These are phyloP conservation scores for Canna indica DNA, from an alignment of 176 grass and related monocot genomes.

Conservation along the genomic window DNA sequence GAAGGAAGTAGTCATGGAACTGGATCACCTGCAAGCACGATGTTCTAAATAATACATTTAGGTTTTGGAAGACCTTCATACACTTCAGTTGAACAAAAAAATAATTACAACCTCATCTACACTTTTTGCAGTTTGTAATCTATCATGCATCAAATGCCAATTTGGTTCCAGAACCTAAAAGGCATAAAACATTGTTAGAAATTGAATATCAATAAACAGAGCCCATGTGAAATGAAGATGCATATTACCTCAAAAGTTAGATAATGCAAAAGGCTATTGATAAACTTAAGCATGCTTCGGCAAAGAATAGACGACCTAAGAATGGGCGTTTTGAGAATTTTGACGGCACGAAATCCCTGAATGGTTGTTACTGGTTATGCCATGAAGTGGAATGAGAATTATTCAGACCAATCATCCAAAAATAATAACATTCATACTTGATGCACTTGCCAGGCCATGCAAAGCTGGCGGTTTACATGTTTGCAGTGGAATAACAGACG, in stretches of 20 bases:
- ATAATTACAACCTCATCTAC: slow-evolving; percentile 69
- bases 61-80: neutral
- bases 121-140: slow-evolving; percentile 76
- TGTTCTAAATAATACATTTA: neutral
- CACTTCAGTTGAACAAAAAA: neutral
- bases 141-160: slow-evolving; percentile 84
- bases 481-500: slow-evolving; percentile 95
- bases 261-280: slow-evolving; percentile 97
- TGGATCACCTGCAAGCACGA: slow-evolving; percentile 81
- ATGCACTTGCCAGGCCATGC: slow-evolving; percentile 91
- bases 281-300: slow-evolving; percentile 92
- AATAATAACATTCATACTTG: slow-evolving; percentile 39
- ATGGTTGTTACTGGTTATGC: slow-evolving; percentile 4
- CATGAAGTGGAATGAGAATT: neutral
- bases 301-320: slow-evolving; percentile 87
- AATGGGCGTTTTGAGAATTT: slow-evolving; percentile 75
- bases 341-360: slow-evolving; percentile 63
- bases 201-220: slow-evolving; percentile 17
- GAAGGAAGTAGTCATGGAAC: slow-evolving; percentile 88
- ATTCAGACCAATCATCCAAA: slow-evolving; percentile 5
- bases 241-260: slow-evolving; percentile 83
- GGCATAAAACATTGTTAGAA: slow-evolving; percentile 8
- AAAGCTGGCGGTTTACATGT: slow-evolving; percentile 81
- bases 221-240: slow-evolving; percentile 20
- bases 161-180: slow-evolving; percentile 94